Percentiles rank a stretch among this genome's conserved stretches.
Evolutionary conservation across 148 eudicot genomes (phyloP).

Genomic region (Cornus florida): DNA sequence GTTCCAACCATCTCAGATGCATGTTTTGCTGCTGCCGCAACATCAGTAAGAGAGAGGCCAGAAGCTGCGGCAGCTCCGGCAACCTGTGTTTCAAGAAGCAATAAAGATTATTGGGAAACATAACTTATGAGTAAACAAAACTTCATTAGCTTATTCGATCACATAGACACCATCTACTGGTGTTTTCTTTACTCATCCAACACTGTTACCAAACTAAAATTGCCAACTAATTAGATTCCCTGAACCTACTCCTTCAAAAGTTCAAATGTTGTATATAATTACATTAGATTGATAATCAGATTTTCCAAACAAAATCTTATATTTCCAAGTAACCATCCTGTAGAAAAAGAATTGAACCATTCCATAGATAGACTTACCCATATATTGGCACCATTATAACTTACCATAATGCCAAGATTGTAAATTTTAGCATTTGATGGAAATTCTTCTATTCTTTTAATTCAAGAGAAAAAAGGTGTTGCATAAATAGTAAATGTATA

Average conservation of each 20-base stretch:
- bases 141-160: too few relatives aligned
- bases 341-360: too few relatives aligned
- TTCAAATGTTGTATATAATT: not conserved
- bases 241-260: not conserved
- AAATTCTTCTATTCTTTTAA: not conserved
- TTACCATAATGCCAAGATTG: too few relatives aligned
- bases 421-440: too few relatives aligned
- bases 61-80: slow-evolving; percentile 97
- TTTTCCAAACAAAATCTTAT: too few relatives aligned
- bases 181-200: not conserved
- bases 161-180: not conserved
- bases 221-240: not conserved
- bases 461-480: not conserved
- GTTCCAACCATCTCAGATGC: slow-evolving; percentile 94
- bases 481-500: too few relatives aligned
- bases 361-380: too few relatives aligned
- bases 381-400: not conserved
- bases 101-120: not conserved
- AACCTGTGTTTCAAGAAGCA: slow-evolving; percentile 40
- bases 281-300: not conserved
- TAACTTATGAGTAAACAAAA: not conserved
- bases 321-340: too few relatives aligned
- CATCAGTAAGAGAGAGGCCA: slow-evolving; percentile 77
- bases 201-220: not conserved
- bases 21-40: slow-evolving; percentile 79